These are phyloP conservation scores for Ascochyta fabae DNA, from an alignment of 2,329 filamentous ascomycete species.

Conservation along the genomic window DNA sequence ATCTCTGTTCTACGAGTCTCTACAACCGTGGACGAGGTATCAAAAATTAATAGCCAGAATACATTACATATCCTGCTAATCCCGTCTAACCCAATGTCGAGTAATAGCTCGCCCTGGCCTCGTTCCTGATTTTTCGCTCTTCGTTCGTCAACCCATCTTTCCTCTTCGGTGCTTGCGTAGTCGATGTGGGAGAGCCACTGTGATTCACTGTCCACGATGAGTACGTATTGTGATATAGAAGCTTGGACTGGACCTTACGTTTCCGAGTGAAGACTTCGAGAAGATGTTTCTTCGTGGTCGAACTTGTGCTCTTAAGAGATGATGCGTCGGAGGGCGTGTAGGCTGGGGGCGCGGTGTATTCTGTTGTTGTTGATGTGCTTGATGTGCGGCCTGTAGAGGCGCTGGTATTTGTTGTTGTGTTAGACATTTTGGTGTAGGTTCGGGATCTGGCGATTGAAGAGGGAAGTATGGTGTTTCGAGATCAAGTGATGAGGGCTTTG, in stretches of 20 bases:
- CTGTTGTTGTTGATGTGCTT: slow-evolving; percentile 3
- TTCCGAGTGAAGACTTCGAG: slow-evolving; percentile 19
- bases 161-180: slow-evolving; percentile 1
- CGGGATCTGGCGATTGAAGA: neutral
- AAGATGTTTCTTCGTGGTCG: slow-evolving; percentile 25
- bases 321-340: slow-evolving; percentile 18
- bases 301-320: slow-evolving; percentile 18
- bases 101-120: slow-evolving; percentile 20
- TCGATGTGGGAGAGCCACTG: neutral
- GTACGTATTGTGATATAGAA: neutral
- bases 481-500: neutral
- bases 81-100: slow-evolving; percentile 7
- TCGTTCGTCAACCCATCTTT: slow-evolving; percentile 6
- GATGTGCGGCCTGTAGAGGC: neutral
- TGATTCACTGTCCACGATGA: neutral
- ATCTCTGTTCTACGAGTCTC: too few relatives aligned
- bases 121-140: slow-evolving; percentile 15
- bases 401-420: neutral
- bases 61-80: neutral
- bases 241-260: slow-evolving; percentile 5
- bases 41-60: neutral
- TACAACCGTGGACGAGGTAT: too few relatives aligned
- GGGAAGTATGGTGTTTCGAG: too few relatives aligned
- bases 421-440: slow-evolving; percentile 3
- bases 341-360: slow-evolving; percentile 13